These are phyloP conservation scores for Penicillium corylophilum DNA, from an alignment of 2,329 filamentous ascomycete genomes.

Conservation along the genomic window DNA sequence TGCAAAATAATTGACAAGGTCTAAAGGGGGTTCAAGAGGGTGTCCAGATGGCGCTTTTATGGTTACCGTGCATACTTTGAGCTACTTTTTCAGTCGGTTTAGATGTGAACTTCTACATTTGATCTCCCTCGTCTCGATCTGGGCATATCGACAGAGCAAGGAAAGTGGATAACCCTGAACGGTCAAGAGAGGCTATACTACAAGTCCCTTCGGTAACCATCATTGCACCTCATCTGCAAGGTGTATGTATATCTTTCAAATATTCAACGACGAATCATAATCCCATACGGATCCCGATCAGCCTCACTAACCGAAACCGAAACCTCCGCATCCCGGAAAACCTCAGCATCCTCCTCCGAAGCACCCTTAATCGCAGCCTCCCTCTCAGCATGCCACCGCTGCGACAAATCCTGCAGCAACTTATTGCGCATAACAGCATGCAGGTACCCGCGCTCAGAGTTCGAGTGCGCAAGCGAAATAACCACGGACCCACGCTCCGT, in stretches of 20 bases:
- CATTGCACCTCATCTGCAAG: neutral
- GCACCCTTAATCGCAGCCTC: slow-evolving; percentile 39
- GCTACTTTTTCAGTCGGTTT: too few relatives aligned
- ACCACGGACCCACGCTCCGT: slow-evolving; percentile 81
- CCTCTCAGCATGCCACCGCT: slow-evolving; percentile 54
- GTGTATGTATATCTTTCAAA: neutral
- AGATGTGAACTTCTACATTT: too few relatives aligned
- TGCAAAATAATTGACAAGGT: too few relatives aligned
- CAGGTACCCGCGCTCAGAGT: slow-evolving; percentile 85
- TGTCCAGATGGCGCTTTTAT: too few relatives aligned
- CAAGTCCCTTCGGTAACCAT: neutral
- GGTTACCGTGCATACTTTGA: too few relatives aligned
- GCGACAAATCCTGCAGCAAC: slow-evolving; percentile 59
- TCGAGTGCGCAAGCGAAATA: slow-evolving; percentile 85
- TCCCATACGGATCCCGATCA: slow-evolving; percentile 86
- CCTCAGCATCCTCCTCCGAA: slow-evolving; percentile 42
- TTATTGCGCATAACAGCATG: slow-evolving; percentile 66
- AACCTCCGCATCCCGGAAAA: slow-evolving; percentile 55
- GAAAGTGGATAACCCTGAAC: too few relatives aligned
- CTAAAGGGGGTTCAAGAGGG: too few relatives aligned
- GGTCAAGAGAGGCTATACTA: too few relatives aligned
- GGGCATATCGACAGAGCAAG: too few relatives aligned
- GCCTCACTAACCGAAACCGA: slow-evolving; percentile 72
- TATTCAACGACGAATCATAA: slow-evolving; percentile 51
- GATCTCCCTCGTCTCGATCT: too few relatives aligned